Conservation (phyloP, 1,139 yeast species). For the Saccharomycopsis phalli region DNA sequence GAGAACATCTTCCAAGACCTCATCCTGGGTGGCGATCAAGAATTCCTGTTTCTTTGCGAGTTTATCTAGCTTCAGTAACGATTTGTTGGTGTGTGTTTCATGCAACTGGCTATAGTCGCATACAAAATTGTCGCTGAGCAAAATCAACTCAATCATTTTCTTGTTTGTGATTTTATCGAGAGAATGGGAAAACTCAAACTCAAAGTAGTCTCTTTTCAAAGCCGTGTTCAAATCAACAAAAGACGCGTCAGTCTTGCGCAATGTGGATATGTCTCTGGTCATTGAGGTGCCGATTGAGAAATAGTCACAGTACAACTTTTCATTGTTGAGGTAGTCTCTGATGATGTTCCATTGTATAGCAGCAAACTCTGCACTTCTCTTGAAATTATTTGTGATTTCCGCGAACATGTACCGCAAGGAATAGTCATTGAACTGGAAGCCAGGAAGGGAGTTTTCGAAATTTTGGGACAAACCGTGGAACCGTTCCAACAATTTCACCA, state of each 20-base stretch:
- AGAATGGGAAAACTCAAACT: constrained; percentile 18
- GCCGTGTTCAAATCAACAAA: constrained; percentile 7
- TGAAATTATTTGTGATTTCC: constrained; percentile 13
- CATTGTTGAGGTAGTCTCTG: constrained; percentile 16
- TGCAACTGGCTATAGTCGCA: constrained; percentile 7
- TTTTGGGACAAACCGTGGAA: constrained; percentile 10
- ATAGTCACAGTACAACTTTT: constrained; percentile 17
- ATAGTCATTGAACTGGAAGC: constrained; percentile 12
- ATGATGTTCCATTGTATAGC: constrained; percentile 17
- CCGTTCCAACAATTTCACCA: constrained; percentile 9
- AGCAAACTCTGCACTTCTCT: constrained; percentile 8
- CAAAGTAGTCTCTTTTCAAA: constrained; percentile 18
- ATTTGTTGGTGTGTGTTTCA: constrained; percentile 7
- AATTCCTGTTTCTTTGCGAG: constrained; percentile 8
- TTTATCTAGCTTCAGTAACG: constrained; percentile 12
- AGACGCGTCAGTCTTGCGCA: background rate
- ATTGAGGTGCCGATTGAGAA: constrained; percentile 11
- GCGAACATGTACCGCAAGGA: constrained; percentile 7
- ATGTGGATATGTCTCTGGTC: constrained; percentile 10
- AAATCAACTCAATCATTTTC: constrained; percentile 16
- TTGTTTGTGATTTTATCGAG: constrained; percentile 12
- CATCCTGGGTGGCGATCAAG: constrained; percentile 2
- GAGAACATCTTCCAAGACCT: constrained; percentile 9
- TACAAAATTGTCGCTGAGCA: constrained; percentile 11
- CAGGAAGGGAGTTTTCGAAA: constrained; percentile 10